These are phyloP conservation scores for Solanum hybrid DNA, from an alignment of 305 asterid genomes.

Conservation along the genomic window DNA sequence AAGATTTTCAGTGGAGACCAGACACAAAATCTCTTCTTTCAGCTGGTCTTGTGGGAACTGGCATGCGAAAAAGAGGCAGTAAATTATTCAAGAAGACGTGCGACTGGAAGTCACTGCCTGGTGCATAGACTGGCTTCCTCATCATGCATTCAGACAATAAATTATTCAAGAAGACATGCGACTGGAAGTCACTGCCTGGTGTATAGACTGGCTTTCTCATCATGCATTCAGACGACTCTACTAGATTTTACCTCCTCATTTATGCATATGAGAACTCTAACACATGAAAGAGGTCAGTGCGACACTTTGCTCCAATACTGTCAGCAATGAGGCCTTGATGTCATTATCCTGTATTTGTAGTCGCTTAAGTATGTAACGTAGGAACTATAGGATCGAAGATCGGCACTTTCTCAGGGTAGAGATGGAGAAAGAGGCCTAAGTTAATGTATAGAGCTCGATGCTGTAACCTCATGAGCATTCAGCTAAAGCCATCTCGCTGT, in stretches of 20 bases:
- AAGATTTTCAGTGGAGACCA: constrained; percentile 67
- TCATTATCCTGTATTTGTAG: background rate
- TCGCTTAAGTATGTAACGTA: background rate
- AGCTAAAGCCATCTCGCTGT: background rate
- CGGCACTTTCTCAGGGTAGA: background rate
- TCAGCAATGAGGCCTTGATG: background rate
- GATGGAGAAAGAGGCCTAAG: constrained; percentile 1
- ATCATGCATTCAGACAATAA: constrained; percentile 24
- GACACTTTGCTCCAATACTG: background rate
- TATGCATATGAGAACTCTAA: background rate
- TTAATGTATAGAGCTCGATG: background rate
- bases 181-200: constrained; percentile 50
- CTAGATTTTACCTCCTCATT: background rate
- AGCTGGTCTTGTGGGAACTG: constrained; percentile 44
- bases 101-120: constrained; percentile 56
- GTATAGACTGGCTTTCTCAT: constrained; percentile 11
- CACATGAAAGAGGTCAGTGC: background rate
- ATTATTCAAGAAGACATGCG: constrained; percentile 44
- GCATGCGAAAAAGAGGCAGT: constrained; percentile 51
- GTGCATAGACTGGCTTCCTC: constrained; percentile 13
- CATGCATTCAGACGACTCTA: background rate
- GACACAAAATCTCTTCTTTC: constrained; percentile 49
- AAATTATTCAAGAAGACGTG: constrained; percentile 44
- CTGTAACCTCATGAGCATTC: background rate
- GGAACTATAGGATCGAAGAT: background rate